These are phyloP conservation scores for Citrus australasica DNA, from an alignment of 345 rosid species.

Conservation along the genomic window DNA sequence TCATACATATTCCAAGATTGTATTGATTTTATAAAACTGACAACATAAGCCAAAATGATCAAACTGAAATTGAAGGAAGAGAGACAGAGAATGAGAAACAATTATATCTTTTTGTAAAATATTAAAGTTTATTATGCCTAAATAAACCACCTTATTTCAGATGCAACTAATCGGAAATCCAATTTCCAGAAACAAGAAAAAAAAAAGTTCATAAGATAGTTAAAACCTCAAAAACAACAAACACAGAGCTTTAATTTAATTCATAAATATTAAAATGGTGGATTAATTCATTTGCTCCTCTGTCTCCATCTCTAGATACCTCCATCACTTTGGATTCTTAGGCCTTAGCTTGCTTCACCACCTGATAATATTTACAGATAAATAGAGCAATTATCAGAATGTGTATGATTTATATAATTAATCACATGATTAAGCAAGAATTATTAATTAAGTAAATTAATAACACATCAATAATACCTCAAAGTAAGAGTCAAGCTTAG, in stretches of 20 bases:
- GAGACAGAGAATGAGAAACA: no score
- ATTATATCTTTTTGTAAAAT: not conserved
- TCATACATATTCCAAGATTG: no score
- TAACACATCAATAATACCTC: not conserved
- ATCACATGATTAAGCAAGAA: not conserved
- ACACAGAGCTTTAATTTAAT: not conserved
- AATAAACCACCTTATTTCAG: not conserved
- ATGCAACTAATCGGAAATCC: not conserved
- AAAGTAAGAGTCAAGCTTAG: not conserved
- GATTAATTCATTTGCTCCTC: not conserved
- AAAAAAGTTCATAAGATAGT: not conserved
- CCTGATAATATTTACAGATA: not conserved
- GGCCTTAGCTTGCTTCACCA: not conserved
- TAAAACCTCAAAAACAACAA: not conserved
- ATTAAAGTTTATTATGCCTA: not conserved
- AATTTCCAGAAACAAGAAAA: no score
- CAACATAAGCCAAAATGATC: no score
- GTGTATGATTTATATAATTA: not conserved
- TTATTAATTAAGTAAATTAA: not conserved
- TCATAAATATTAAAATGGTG: not conserved
- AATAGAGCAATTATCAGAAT: not conserved
- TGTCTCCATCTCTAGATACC: not conserved
- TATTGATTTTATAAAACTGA: no score
- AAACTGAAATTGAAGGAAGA: no score
- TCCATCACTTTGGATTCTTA: not conserved